Percentiles rank a stretch among this genome's conserved stretches.
Evolutionary conservation across 2,329 filamentous ascomycete species (phyloP).

Genomic region (Colletotrichum sp.): DNA sequence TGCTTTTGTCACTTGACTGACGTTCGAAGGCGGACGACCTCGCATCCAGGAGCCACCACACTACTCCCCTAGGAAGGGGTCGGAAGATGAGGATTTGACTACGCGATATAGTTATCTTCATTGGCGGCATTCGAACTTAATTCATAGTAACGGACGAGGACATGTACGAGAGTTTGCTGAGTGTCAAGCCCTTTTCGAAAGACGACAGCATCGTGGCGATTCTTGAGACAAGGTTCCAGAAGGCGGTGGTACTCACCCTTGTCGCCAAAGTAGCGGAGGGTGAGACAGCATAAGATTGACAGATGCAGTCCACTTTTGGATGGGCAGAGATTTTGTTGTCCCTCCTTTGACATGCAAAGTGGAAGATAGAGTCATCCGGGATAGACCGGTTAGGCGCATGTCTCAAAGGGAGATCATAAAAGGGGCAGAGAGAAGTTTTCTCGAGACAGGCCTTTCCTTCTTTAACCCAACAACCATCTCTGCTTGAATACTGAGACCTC

Average conservation of each 20-base stretch:
- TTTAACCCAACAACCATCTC: rapidly evolving
- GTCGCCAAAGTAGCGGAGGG: not conserved
- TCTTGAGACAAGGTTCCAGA: not conserved
- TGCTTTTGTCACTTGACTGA: no score
- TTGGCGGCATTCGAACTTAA: rapidly evolving
- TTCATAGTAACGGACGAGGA: rapidly evolving
- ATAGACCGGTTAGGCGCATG: not conserved
- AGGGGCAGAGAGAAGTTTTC: not conserved
- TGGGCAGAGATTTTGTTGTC: not conserved
- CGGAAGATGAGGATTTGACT: rapidly evolving
- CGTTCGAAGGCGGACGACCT: not conserved
- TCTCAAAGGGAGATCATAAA: not conserved
- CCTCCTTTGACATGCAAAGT: not conserved
- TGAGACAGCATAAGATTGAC: not conserved
- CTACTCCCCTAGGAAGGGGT: not conserved
- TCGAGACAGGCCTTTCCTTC: not conserved
- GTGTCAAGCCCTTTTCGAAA: not conserved
- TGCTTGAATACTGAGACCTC: rapidly evolving
- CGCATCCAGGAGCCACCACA: not conserved
- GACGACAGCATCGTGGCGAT: not conserved
- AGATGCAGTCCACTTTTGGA: not conserved
- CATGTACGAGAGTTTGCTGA: not conserved
- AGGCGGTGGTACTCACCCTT: rapidly evolving
- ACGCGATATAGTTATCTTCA: not conserved
- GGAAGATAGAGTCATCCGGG: not conserved